Base-by-base conservation (phyloP, 2,329 filamentous ascomycete genomes). In the Paecilomyces dactylethromorphus region DNA sequence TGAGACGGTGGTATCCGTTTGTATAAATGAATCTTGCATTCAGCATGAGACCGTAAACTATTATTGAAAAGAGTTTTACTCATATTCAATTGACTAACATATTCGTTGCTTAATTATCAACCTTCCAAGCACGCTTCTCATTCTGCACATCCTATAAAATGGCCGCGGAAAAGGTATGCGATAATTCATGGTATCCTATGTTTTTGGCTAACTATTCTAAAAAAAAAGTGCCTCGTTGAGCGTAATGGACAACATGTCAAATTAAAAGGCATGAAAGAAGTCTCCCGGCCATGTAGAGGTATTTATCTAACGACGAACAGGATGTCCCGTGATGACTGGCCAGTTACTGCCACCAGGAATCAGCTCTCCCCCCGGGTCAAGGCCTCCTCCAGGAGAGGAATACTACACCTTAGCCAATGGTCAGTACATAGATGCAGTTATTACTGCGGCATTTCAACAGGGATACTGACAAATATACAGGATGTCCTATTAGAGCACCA, bases 381-480 rank as follows among this genome's bases (percentile, higher is more conserved):
- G 7, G 53, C 53, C 53, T n/a, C 35, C 53, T 54, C n/a, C 53
- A 15, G 53, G 53, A n/a, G 53, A 31, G 22, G 53, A 54, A 31
- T 54, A 54, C 53, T 54, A 54, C 33, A 54, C 53, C 22, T 22
- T 54, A 21, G 12, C 53, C 13, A 54, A 54, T 33, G 53, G 53
- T 54, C 21, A 12, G 53, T 32, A 54, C 18, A 54, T 21, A 54
- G 10, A 12, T 21, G 26, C 31, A 54, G 31, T 54, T 33, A 54
- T 33, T 26, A 54, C 22, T 33, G n/a, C n/a, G n/a, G n/a, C n/a
- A n/a, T n/a, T n/a, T n/a, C n/a, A n/a, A n/a, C n/a, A n/a, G n/a
- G n/a, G n/a, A n/a, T n/a, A n/a, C n/a, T n/a, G n/a, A n/a, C n/a
- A n/a, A n/a, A n/a, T n/a, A n/a, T 31, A 18, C 22, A 54, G 53